phyloP scores from a whole-genome alignment of 1,139 yeast species.

The Scheffersomyces cryptocercus region DNA sequence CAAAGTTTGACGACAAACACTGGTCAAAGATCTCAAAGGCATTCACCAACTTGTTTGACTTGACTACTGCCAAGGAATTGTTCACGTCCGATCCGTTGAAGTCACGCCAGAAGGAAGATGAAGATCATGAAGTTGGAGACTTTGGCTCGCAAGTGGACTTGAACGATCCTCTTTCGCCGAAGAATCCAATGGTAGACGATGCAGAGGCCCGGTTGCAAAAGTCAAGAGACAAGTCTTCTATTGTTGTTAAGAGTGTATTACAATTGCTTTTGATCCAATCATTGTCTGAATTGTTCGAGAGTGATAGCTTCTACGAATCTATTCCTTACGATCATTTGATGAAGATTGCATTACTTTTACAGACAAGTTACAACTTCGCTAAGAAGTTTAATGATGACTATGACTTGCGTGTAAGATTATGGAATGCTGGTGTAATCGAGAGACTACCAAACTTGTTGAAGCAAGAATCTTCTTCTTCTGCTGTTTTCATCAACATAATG shows the following conservation, averaged over 20 bases:
- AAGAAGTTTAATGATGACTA: conserved; percentile 85
- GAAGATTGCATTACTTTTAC: conserved; percentile 58
- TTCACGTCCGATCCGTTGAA: conserved; percentile 69
- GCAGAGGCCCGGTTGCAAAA: conserved; percentile 27
- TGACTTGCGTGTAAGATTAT: conserved; percentile 78
- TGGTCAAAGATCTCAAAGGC: conserved; percentile 75
- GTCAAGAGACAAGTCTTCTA: conserved; percentile 64
- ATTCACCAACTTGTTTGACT: conserved; percentile 66
- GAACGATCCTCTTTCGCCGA: conserved; percentile 11
- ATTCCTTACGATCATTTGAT: conserved; percentile 69
- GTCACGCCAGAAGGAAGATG: conserved; percentile 13
- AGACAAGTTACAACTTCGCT: conserved; percentile 77
- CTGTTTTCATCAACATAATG: conserved; percentile 79
- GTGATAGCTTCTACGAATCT: conserved; percentile 64
- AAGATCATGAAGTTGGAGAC: conserved; percentile 16
- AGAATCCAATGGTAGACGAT: conserved; percentile 15
- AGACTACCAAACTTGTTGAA: conserved; percentile 87
- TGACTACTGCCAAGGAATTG: conserved; percentile 85
- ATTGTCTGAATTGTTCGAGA: conserved; percentile 74
- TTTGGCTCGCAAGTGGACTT: conserved; percentile 15
- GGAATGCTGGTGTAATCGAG: conserved; percentile 92
- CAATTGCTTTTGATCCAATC: conserved; percentile 89
- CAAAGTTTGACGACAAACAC: conserved; percentile 61
- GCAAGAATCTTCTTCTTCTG: conserved; percentile 90
- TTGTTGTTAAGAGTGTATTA: conserved; percentile 89